Percentiles rank a stretch among this genome's conserved stretches.
Evolutionary conservation across 148 eudicot species (phyloP).

Genomic region (Silene conica): DNA sequence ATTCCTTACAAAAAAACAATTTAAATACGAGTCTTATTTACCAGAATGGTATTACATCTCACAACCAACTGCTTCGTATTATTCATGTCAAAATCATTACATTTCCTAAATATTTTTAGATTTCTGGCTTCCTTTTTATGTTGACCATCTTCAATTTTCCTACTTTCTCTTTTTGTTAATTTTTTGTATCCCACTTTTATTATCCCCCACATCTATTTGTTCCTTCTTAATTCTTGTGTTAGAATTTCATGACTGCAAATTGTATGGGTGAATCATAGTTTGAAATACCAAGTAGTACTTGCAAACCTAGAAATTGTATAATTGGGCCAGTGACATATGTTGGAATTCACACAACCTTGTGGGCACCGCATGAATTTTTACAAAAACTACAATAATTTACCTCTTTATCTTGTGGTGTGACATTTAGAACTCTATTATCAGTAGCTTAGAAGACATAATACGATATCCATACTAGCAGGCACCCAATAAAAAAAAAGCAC

Average conservation of each 20-base stretch:
- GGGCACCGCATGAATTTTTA: background rate
- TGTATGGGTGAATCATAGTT: background rate
- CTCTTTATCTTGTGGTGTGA: background rate
- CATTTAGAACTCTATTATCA: background rate
- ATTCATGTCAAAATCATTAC: background rate
- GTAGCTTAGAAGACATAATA: background rate
- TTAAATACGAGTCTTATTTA: background rate
- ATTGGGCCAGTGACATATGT: background rate
- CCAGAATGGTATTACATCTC: background rate
- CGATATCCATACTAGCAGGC: background rate
- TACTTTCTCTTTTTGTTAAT: background rate
- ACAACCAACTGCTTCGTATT: background rate
- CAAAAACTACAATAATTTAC: background rate
- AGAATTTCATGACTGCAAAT: background rate
- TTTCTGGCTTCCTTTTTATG: background rate
- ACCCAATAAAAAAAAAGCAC: slow-evolving; percentile 29
- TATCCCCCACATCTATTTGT: background rate
- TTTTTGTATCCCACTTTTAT: background rate
- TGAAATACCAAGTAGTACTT: background rate
- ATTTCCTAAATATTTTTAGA: background rate
- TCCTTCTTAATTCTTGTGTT: background rate
- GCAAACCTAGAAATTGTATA: background rate
- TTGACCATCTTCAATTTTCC: background rate
- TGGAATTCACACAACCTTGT: background rate
- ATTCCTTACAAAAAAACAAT: background rate